Conservation (phyloP, 2,329 filamentous ascomycete genomes). For the Fusarium cicatricum region DNA sequence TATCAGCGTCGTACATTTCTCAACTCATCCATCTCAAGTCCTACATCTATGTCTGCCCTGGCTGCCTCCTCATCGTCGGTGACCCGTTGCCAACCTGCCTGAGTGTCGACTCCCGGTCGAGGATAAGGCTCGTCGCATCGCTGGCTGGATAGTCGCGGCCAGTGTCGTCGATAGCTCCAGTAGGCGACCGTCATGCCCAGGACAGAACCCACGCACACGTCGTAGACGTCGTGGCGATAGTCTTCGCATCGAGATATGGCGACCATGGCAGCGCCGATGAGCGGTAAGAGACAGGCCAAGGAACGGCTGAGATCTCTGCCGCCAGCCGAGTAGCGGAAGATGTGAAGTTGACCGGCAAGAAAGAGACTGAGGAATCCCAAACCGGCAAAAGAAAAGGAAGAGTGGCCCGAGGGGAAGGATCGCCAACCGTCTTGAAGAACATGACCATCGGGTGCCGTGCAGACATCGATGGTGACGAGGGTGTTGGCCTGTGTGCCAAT, state of each 20-base stretch:
- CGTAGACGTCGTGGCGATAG: conserved; percentile 76
- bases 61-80: conserved; percentile 62
- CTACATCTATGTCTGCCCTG: conserved; percentile 48
- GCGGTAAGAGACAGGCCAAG: conserved; percentile 64
- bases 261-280: conserved; percentile 71
- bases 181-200: conserved; percentile 68
- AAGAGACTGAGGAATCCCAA: conserved; percentile 78
- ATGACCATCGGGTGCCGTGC: conserved; percentile 75
- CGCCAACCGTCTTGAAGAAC: conserved; percentile 84
- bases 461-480: conserved; percentile 73
- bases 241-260: conserved; percentile 75
- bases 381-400: conserved; percentile 80
- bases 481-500: conserved; percentile 55
- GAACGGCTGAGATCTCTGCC: conserved; percentile 63
- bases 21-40: conserved; percentile 47
- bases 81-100: conserved; percentile 53
- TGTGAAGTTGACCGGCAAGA: conserved; percentile 70
- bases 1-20: conserved; percentile 39
- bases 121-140: conserved; percentile 67
- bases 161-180: conserved; percentile 73
- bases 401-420: conserved; percentile 83
- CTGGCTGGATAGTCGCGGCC: conserved; percentile 61
- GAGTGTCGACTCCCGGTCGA: conserved; percentile 50
- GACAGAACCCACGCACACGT: conserved; percentile 68
- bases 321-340: conserved; percentile 58